Conservation (phyloP, 306 rosid genomes). For the Boehmeria nivea region DNA sequence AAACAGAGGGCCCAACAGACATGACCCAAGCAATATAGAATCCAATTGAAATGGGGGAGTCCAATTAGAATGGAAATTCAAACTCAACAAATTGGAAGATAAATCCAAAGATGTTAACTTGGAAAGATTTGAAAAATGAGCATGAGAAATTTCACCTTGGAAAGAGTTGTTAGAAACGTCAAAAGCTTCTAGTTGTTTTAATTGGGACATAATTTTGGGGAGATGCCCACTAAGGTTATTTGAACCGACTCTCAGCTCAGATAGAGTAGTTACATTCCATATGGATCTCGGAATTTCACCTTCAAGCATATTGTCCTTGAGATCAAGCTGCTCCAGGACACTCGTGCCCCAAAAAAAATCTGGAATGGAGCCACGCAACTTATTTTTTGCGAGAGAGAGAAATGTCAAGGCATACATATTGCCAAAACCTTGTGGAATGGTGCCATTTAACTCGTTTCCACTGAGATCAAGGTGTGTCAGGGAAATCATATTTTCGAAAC, state of each 20-base stretch:
- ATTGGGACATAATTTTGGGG: too few relatives aligned
- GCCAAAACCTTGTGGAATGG: too few relatives aligned
- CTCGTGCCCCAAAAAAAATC: too few relatives aligned
- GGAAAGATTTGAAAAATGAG: constrained; percentile 1
- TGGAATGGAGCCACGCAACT: too few relatives aligned
- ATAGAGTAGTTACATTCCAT: neutral
- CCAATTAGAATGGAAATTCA: neutral
- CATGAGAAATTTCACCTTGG: neutral
- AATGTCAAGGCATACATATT: too few relatives aligned
- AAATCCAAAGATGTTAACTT: rapidly evolving
- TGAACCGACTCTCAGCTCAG: rapidly evolving
- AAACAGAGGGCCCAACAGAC: constrained; percentile 11
- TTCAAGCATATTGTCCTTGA: neutral
- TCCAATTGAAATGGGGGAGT: constrained; percentile 7
- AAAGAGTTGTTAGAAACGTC: neutral
- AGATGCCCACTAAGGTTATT: neutral
- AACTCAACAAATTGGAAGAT: neutral
- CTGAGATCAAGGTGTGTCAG: too few relatives aligned
- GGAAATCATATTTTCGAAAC: too few relatives aligned
- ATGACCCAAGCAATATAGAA: rapidly evolving
- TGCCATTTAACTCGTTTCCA: too few relatives aligned
- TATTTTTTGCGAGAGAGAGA: too few relatives aligned
- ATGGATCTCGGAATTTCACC: neutral
- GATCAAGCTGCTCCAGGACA: neutral
- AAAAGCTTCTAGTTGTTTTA: neutral